Percentiles rank a stretch among this genome's conserved stretches.
Evolutionary conservation across 345 rosid genomes (phyloP).

Genomic region (Arabidopsis suecica): DNA sequence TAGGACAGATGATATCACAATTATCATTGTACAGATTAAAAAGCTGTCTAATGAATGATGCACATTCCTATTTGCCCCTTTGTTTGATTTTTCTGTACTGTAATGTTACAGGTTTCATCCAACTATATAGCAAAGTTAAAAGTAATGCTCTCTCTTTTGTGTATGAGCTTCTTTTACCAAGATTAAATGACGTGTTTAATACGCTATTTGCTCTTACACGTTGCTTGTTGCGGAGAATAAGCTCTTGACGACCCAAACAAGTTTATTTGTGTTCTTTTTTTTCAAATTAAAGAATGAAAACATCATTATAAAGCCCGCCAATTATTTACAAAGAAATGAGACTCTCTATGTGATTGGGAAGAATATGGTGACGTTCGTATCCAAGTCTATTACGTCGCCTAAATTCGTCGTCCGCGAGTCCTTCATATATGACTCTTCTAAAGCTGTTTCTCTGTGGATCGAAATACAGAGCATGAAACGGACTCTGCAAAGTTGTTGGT

Average conservation of each 20-base stretch:
- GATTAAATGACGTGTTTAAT: constrained; percentile 3
- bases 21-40: constrained; percentile 85
- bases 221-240: constrained; percentile 26
- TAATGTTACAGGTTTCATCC: constrained; percentile 15
- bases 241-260: neutral
- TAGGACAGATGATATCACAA: constrained; percentile 97
- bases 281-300: neutral
- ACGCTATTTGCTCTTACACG: neutral
- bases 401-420: neutral
- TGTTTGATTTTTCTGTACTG: constrained; percentile 23
- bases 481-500: too few species aligned
- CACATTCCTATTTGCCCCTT: constrained; percentile 11
- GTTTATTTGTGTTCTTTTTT: neutral
- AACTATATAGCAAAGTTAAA: constrained; percentile 35
- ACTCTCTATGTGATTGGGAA: neutral
- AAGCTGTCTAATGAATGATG: constrained; percentile 59
- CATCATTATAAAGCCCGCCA: neutral
- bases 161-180: constrained; percentile 30
- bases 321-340: neutral
- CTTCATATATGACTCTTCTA: constrained; percentile 5
- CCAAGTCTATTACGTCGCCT: neutral
- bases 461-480: neutral
- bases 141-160: constrained; percentile 25
- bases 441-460: neutral
- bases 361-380: neutral